Evolutionary conservation across 192 early-diverging fungal genomes (phyloP), one percentile per base, ranked within the genome.

Genomic region (Dissophora ornata): DNA sequence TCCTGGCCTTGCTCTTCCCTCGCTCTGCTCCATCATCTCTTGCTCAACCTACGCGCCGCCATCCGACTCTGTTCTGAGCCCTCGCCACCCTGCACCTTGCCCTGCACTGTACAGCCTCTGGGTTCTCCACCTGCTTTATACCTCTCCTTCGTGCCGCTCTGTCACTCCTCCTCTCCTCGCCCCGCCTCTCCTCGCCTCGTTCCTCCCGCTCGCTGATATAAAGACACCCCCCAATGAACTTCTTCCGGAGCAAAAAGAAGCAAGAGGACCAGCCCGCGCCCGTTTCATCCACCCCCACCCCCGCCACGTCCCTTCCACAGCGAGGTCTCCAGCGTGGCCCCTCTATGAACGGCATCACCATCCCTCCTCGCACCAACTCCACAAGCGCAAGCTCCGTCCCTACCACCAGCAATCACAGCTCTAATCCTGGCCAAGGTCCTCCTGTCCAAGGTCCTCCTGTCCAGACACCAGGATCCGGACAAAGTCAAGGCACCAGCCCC

Each of bases 161-260:
- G 26, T 11, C 12, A 16, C 22, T 21, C 30, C 7, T 16, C 51
- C 36, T 25, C 42, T n/a, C 21, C 41, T 7, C 28, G 25, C 22
- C 24, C 47, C 29, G 2, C 22, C 41, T 50, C 33, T 49, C 19
- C 28, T 3, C 21, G 11, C 30, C 50, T 64, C 19, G 21, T 29
- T 36, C 32, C 59, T 5, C 33, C 50, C 24, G 15, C 1, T 21
- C 24, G 47, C 2, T 44, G 21, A 64, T 29, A 66, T 18, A 30
- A 26, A 36, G 2, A 33, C 53, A 9, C 5, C 29, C 15, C 53
- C 11, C 11, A 24, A 67, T 67, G 64, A 67, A 67, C 45, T 44
- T 67, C 52, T 67, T 67, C 42, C 28, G 54, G 30, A 15, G 33
- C 28, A 67, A 57, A 55, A 67, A 67, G 45, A 67, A 57, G 41